phyloP scores from a whole-genome alignment of 2,329 filamentous ascomycete genomes.

The Zalaria sp. region DNA sequence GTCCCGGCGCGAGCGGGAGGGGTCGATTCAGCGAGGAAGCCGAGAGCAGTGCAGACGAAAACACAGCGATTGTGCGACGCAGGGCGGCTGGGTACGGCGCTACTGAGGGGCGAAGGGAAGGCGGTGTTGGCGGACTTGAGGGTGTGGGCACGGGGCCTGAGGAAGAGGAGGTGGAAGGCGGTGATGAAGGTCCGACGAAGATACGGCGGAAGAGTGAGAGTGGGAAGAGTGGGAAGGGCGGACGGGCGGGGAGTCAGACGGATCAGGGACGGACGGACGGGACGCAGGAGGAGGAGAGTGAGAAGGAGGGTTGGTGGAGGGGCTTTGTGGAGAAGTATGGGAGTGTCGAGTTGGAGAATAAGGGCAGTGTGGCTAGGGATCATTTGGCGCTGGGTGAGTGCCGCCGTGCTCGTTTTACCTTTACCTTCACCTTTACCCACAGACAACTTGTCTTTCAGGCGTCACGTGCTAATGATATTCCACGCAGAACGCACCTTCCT shows the following conservation, averaged over 20 bases:
- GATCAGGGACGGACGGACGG: constrained; percentile 4
- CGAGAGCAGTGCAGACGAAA: constrained; percentile 26
- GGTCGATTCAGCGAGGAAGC: constrained; percentile 7
- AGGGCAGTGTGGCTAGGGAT: constrained; percentile 69
- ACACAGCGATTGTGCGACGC: constrained; percentile 24
- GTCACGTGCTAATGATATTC: constrained; percentile 2
- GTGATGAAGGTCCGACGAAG: constrained; percentile 2
- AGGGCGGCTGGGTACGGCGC: constrained; percentile 1
- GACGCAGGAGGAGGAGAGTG: constrained; percentile 10
- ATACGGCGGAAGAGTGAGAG: constrained; percentile 1
- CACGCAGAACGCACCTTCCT: constrained; percentile 64
- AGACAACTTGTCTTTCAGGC: background rate
- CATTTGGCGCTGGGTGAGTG: constrained; percentile 60
- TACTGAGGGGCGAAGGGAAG: background rate
- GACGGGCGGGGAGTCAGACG: constrained; percentile 8
- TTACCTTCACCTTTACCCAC: constrained; percentile 1
- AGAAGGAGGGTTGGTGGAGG: constrained; percentile 36
- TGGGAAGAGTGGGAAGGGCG: constrained; percentile 7
- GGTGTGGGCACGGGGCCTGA: constrained; percentile 10
- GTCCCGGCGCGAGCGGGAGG: too few relatives aligned
- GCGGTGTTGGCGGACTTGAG: background rate
- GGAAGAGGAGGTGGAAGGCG: constrained; percentile 3
- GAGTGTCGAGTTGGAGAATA: constrained; percentile 68
- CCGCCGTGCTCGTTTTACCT: background rate
- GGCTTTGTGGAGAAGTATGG: constrained; percentile 44